Percentiles rank a stretch among this genome's conserved stretches.
phyloP scores from a whole-genome alignment of 768 basidiomycete genomes.

The Pholiota microspora region DNA sequence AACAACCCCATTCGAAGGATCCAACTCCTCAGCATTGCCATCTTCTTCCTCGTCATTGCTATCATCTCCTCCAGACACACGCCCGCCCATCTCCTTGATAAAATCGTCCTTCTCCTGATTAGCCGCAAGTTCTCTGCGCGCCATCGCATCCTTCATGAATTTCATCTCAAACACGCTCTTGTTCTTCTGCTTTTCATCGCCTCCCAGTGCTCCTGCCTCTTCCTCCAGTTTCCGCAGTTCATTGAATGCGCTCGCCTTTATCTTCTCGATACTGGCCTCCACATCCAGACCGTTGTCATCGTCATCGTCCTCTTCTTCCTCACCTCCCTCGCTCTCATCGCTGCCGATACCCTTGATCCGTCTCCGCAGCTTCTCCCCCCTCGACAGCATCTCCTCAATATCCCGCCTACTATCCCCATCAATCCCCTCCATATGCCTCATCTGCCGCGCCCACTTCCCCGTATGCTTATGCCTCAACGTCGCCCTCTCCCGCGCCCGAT shows the following conservation, averaged over 20 bases:
- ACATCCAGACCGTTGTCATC: constrained; percentile 30
- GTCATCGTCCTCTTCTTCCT: constrained; percentile 46
- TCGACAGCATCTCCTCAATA: constrained; percentile 82
- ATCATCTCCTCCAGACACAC: constrained; percentile 23
- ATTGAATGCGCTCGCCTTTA: constrained; percentile 73
- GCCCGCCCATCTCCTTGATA: constrained; percentile 59
- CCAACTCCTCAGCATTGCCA: constrained; percentile 21
- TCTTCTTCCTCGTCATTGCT: constrained; percentile 29
- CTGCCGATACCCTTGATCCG: constrained; percentile 69
- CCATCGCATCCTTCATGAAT: constrained; percentile 95
- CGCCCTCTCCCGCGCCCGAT: constrained; percentile 85
- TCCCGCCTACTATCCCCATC: constrained; percentile 65
- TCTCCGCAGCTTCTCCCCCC: constrained; percentile 74
- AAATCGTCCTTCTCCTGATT: constrained; percentile 72
- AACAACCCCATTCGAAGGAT: constrained; percentile 35
- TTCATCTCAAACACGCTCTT: constrained; percentile 93
- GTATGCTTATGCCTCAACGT: constrained; percentile 87
- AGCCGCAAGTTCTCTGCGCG: constrained; percentile 55
- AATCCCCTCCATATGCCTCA: constrained; percentile 51
- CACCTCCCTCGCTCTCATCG: constrained; percentile 52
- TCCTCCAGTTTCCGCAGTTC: constrained; percentile 59
- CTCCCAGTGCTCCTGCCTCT: constrained; percentile 26
- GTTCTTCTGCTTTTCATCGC: constrained; percentile 36
- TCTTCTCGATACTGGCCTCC: constrained; percentile 46
- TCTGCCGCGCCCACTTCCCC: constrained; percentile 83